Conservation (phyloP, 2,329 filamentous ascomycete species). For the Aspergillus sp. region DNA sequence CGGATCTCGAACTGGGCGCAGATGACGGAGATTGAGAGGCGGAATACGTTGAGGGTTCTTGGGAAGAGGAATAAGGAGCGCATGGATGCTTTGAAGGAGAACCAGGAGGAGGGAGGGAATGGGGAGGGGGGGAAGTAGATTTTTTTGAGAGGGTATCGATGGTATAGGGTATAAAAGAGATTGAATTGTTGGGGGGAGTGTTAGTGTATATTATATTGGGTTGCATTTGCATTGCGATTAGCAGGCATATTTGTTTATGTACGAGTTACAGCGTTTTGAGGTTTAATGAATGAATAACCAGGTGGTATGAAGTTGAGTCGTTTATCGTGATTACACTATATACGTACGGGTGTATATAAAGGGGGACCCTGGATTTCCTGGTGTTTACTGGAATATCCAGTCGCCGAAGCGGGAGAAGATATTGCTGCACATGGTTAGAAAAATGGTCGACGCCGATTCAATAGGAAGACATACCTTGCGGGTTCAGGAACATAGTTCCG, state of each 20-base stretch:
- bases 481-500: slow-evolving; percentile 60
- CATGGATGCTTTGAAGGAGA: slow-evolving; percentile 58
- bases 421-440: slow-evolving; percentile 28
- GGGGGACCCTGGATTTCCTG: neutral
- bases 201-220: neutral
- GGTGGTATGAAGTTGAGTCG: neutral
- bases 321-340: neutral
- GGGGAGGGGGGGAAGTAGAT: neutral
- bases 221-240: neutral
- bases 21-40: slow-evolving; percentile 70
- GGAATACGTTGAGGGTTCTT: slow-evolving; percentile 69
- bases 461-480: slow-evolving; percentile 52
- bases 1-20: slow-evolving; percentile 74
- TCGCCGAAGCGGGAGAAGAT: slow-evolving; percentile 25
- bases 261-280: neutral
- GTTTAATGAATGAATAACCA: neutral
- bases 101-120: slow-evolving; percentile 15
- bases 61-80: slow-evolving; percentile 70
- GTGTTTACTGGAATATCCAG: slow-evolving; percentile 23
- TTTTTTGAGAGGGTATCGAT: neutral
- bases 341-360: neutral
- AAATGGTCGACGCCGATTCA: neutral
- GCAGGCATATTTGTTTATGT: neutral
- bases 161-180: neutral
- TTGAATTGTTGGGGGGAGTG: neutral